These are phyloP conservation scores for Strombidium stylifer DNA, from an alignment of 73 alveolate species.

Conservation along the genomic window DNA sequence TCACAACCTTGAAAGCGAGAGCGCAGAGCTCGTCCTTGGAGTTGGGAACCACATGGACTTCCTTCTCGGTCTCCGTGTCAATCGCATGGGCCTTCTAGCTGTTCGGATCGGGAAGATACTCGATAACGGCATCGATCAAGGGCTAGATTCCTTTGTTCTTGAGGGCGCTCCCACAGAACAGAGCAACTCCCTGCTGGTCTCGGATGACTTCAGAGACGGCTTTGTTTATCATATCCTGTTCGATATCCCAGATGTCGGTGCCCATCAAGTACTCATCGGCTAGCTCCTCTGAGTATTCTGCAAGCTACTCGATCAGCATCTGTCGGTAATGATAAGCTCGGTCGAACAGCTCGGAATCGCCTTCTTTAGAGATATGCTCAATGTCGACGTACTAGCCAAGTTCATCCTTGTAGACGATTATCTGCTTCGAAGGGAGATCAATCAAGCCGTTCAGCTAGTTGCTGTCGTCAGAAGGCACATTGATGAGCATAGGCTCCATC, in stretches of 20 bases:
- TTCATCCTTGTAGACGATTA: constrained; percentile 40
- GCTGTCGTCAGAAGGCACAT: constrained; percentile 45
- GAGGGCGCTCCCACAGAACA: constrained; percentile 82
- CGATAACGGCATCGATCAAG: constrained; percentile 68
- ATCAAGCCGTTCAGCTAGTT: constrained; percentile 48
- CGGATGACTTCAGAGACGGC: constrained; percentile 55
- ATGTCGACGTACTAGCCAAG: constrained; percentile 38
- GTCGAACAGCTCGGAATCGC: constrained; percentile 12
- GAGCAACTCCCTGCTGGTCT: constrained; percentile 60
- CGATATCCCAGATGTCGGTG: constrained; percentile 23
- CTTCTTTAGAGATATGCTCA: constrained; percentile 8
- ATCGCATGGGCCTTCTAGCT: constrained; percentile 48
- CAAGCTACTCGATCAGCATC: constrained; percentile 45
- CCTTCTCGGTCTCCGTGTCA: background rate
- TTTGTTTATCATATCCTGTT: constrained; percentile 12
- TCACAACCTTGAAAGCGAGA: constrained; percentile 75
- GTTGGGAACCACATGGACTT: constrained; percentile 5
- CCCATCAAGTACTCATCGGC: constrained; percentile 62
- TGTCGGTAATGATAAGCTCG: constrained; percentile 13
- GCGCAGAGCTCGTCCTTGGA: constrained; percentile 74
- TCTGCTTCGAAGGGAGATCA: constrained; percentile 55
- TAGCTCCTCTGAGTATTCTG: constrained; percentile 56
- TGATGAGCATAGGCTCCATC: constrained; percentile 58
- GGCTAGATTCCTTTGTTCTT: constrained; percentile 87
- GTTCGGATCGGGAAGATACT: constrained; percentile 76